Base-by-base conservation (phyloP, 2,329 filamentous ascomycete species). In the Penicillium griseofulvum region DNA sequence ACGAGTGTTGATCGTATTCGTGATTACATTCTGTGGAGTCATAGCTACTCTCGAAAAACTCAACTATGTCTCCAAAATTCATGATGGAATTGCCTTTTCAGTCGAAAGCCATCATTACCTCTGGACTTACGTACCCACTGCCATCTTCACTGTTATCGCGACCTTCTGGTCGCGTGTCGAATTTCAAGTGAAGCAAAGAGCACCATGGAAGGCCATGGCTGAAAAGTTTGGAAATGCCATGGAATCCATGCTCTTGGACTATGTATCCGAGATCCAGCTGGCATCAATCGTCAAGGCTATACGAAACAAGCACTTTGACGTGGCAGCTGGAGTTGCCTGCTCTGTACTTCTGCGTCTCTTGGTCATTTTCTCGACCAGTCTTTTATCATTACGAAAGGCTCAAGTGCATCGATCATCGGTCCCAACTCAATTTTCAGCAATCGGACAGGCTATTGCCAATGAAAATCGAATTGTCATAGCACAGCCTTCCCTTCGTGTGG, bases 321-420 rank as follows among this genome's bases (percentile, higher is more conserved):
- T 61, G 6, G 52, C 50, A 1, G 28, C 54, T 6, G 22, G 45
- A 0, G 34, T 49, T 4, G 6, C 48, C 2, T 55, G 51, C 19
- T 46, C 54, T 2, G 24, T 59, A 2, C 24, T 61, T 1, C 24
- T 42, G 16, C 59, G 39, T 2, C 38, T 61, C 7, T 36, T 59
- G n/a, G 52, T 61, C 9, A 44, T 61, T n/a, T 53, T 61, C 4
- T 61, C 59, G 3, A 57, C 59, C 1, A 39, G 45, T 24, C 44
- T 61, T 3, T 57, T 61, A 1, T 57, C 47, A 1, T 31, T 61
- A 1, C 12, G 57, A 12, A 42, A 33, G 14, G 42, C 28, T 4
- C n/a, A 31, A 34, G 29, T 59, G 1, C 22, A 39, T 2, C 12
- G 36, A 5, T 54, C 46, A 1, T 29, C 29, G 29, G 12, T 1